Conservation (phyloP, 2,329 filamentous ascomycete genomes). For the Pseudofabraea citricarpa region DNA sequence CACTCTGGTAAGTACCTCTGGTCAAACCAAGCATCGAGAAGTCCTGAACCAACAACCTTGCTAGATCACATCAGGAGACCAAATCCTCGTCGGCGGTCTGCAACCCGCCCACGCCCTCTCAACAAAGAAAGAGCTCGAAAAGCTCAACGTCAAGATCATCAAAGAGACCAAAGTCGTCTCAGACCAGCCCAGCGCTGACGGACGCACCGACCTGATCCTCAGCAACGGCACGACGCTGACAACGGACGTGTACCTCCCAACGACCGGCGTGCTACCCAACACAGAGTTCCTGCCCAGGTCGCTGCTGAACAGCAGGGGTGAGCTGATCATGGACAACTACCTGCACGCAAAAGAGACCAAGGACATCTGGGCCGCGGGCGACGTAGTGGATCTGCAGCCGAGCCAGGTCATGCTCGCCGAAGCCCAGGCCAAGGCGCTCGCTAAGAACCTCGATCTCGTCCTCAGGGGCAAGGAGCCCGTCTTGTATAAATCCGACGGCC, state of each 20-base stretch:
- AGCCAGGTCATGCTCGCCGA: constrained; percentile 12
- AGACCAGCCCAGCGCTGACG: constrained; percentile 31
- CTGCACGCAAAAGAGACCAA: constrained; percentile 40
- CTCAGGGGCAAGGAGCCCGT: constrained; percentile 16
- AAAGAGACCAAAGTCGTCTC: constrained; percentile 36
- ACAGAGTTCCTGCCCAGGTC: constrained; percentile 43
- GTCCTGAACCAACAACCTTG: neutral
- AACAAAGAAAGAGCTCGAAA: constrained; percentile 45
- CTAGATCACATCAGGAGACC: constrained; percentile 15
- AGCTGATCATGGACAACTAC: constrained; percentile 45
- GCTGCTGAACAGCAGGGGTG: constrained; percentile 39
- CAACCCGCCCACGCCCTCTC: constrained; percentile 16
- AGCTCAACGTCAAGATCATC: constrained; percentile 46
- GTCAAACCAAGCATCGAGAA: neutral
- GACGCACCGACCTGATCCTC: constrained; percentile 44
- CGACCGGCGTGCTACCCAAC: constrained; percentile 51
- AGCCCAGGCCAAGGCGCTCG: constrained; percentile 12
- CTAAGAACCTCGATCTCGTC: constrained; percentile 22
- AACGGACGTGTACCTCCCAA: constrained; percentile 53
- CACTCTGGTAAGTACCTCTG: constrained; percentile 16
- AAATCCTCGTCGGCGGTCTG: constrained; percentile 12
- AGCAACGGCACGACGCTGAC: constrained; percentile 39
- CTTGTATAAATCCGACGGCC: constrained; percentile 15
- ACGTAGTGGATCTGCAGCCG: constrained; percentile 18
- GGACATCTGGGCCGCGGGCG: constrained; percentile 22